Conservation (phyloP, 179 eudicot genomes). For the Beta corolliflora region DNA sequence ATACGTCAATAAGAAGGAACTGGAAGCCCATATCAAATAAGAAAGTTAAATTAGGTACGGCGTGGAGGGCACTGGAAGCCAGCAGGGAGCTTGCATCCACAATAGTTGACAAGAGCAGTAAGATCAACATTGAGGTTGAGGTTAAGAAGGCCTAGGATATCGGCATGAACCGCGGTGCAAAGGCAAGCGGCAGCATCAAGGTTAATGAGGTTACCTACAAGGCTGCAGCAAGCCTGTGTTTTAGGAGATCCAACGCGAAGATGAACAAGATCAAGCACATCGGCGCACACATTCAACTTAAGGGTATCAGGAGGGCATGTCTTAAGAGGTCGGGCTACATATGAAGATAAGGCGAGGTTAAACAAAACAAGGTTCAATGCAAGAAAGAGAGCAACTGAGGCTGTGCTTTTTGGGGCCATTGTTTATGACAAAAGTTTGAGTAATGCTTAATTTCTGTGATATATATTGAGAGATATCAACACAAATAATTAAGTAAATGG, state of each 20-base stretch:
- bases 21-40: too few species aligned
- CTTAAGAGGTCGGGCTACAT: neutral
- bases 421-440: too few species aligned
- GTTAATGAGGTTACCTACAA: conserved; percentile 44
- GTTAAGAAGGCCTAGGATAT: conserved; percentile 43
- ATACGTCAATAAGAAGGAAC: too few species aligned
- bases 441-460: too few species aligned
- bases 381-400: too few species aligned
- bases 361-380: too few species aligned
- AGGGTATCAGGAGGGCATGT: conserved; percentile 55
- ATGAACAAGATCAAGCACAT: conserved; percentile 39
- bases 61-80: conserved; percentile 27
- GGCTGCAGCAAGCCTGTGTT: conserved; percentile 39
- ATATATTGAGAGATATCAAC: too few species aligned
- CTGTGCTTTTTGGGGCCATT: too few species aligned
- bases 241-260: conserved; percentile 43
- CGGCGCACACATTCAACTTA: conserved; percentile 51
- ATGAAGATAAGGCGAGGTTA: neutral
- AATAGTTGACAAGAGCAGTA: conserved; percentile 50
- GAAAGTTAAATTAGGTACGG: too few species aligned
- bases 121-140: conserved; percentile 47
- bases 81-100: conserved; percentile 46
- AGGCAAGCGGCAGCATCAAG: conserved; percentile 61
- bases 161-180: conserved; percentile 55
- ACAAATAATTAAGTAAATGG: too few species aligned